Conservation (phyloP, 2,329 filamentous ascomycete genomes). For the Fusarium tuaranense region DNA sequence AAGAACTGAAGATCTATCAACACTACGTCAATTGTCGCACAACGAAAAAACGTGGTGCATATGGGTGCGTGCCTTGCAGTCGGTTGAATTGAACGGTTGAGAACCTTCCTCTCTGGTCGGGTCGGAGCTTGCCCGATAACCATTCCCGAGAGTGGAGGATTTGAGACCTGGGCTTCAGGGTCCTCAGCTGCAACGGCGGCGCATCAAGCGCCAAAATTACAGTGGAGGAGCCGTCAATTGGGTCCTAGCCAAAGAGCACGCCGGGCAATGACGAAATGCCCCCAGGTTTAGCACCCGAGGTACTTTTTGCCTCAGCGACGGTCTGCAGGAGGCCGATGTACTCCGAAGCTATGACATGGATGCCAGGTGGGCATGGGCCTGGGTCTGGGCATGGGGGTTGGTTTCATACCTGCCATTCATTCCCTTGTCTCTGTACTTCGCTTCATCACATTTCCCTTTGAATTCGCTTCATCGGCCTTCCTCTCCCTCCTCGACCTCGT, state of each 20-base stretch:
- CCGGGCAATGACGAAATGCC: conserved; percentile 33
- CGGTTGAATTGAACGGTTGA: background rate
- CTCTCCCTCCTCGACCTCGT: background rate
- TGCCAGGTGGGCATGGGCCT: background rate
- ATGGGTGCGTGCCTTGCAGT: background rate
- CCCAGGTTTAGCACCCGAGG: conserved; percentile 15
- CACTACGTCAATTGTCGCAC: background rate
- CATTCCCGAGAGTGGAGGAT: background rate
- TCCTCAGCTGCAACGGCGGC: conserved; percentile 13
- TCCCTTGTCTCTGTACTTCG: conserved; percentile 8
- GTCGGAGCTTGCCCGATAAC: background rate
- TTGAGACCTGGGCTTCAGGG: background rate
- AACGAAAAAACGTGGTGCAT: background rate
- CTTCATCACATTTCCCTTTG: background rate
- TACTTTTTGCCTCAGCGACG: conserved; percentile 5
- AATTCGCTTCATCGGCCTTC: background rate
- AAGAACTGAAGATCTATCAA: background rate
- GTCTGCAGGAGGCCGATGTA: conserved; percentile 13
- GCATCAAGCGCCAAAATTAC: conserved; percentile 29
- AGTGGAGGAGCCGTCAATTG: conserved; percentile 11
- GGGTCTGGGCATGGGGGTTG: background rate
- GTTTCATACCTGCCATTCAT: conserved; percentile 3
- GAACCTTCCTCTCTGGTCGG: background rate
- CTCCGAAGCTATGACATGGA: conserved; percentile 1
- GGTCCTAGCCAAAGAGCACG: conserved; percentile 5